Evolutionary conservation across 768 basidiomycete genomes (phyloP).

Genomic region (Boletus sp.): DNA sequence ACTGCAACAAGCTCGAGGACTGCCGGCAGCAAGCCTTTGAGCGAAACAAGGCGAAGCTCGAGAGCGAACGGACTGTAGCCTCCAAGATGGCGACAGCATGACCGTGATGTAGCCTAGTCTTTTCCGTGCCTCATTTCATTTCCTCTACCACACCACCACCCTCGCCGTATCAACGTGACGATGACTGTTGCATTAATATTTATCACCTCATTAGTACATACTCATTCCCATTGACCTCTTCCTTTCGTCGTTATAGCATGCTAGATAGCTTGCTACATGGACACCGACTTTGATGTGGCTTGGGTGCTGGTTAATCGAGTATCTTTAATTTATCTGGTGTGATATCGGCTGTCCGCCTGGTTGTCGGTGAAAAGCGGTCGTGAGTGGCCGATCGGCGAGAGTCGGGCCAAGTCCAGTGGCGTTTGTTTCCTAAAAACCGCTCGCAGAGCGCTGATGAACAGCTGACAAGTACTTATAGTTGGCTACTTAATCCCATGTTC

Average conservation of each 20-base stretch:
- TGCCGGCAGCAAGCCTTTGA: constrained; percentile 88
- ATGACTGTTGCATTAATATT: constrained; percentile 26
- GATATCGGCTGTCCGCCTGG: background rate
- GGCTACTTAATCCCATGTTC: constrained; percentile 2
- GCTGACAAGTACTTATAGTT: background rate
- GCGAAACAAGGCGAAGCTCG: constrained; percentile 82
- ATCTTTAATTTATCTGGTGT: background rate
- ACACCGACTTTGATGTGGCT: constrained; percentile 9
- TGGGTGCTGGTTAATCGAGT: constrained; percentile 21
- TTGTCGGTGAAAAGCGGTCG: background rate
- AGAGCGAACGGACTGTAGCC: constrained; percentile 84
- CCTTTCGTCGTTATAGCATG: constrained; percentile 10
- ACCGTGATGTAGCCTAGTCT: constrained; percentile 19
- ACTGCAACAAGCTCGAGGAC: constrained; percentile 78
- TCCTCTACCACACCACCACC: background rate
- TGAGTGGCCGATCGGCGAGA: constrained; percentile 2
- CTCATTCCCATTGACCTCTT: constrained; percentile 4
- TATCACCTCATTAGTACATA: constrained; percentile 26
- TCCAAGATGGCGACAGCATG: constrained; percentile 83
- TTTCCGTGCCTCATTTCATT: constrained; percentile 1
- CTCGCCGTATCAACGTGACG: constrained; percentile 21
- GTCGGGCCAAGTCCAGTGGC: background rate
- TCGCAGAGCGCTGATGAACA: background rate
- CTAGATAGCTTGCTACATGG: constrained; percentile 15
- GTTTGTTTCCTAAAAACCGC: background rate